Base-by-base conservation (phyloP, 352 stramenopile genomes). In the Thalassiosira allenii region DNA sequence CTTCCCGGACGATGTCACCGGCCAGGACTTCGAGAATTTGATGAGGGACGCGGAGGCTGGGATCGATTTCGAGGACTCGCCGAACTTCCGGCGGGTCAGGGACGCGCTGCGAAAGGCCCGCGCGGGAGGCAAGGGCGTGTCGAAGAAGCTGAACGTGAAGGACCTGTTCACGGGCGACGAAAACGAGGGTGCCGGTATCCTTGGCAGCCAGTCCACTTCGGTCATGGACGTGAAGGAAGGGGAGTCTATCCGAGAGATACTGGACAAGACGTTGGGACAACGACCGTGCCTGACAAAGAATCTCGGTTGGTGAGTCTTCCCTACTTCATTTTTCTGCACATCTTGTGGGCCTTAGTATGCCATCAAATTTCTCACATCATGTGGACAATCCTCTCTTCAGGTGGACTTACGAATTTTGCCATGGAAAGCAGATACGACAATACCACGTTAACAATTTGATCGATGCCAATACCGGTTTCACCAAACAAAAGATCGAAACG, bases 381-480 rank as follows among this genome's bases (percentile, higher is more conserved):
- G n/a, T n/a, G n/a, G n/a, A n/a, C n/a, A n/a, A n/a, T n/a, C n/a
- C n/a, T n/a, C n/a, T 27, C 52, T 22, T 30, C 29, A 81, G 87
- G 90, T 95, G 91, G 91, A 84, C 80, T 9, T 95, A 94, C 49
- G 87, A 94, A 62, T 90, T 92, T 61, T 96, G 92, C 69, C 88
- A 94, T 47, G 62, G 57, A 17, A 63, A 72, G 8, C 33, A 87
- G 47, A 81, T 94, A 25, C 79, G 88, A 27, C 90, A 96, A 61
- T 95, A 89, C 76, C 92, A 96, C 56, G 82, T 81, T 49, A 57
- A 54, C 47, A 75, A 83, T 34, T 37, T 81, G n/a, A 77, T 88
- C 33, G 70, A 89, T 54, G 25, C 47, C 2, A 68, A 63, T 20
- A 89, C 82, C 37, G 83, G 84, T 44, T 56, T 61, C 3, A 23